These are phyloP conservation scores for Fusarium lyarnte DNA, from an alignment of 2,329 filamentous ascomycete species.

Conservation along the genomic window DNA sequence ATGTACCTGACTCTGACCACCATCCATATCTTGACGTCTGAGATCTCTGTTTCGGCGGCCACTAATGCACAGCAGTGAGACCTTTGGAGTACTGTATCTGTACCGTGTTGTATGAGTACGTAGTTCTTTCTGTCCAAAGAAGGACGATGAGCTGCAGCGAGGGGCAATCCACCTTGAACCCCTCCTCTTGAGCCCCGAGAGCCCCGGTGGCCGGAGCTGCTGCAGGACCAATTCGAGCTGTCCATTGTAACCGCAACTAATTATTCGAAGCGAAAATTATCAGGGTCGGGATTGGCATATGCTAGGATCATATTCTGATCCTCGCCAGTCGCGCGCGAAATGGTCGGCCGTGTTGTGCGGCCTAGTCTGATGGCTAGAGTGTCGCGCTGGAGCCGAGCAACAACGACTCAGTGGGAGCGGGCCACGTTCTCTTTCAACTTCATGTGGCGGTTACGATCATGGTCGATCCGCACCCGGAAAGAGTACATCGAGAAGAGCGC, in stretches of 20 bases:
- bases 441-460: constrained; percentile 41
- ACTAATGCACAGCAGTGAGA: constrained; percentile 48
- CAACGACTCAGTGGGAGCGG: constrained; percentile 45
- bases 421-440: constrained; percentile 45
- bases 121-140: constrained; percentile 20
- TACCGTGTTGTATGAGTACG: constrained; percentile 29
- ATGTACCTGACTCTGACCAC: constrained; percentile 43
- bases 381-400: constrained; percentile 36
- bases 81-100: constrained; percentile 27
- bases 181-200: constrained; percentile 28
- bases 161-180: constrained; percentile 34
- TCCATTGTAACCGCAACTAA: constrained; percentile 31
- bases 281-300: constrained; percentile 29
- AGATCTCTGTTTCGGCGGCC: constrained; percentile 48
- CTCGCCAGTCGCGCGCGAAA: constrained; percentile 40
- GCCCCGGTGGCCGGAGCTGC: constrained; percentile 32
- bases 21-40: constrained; percentile 42
- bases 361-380: constrained; percentile 35
- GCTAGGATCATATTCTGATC: constrained; percentile 25
- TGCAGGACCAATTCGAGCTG: constrained; percentile 31
- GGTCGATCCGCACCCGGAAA: constrained; percentile 26
- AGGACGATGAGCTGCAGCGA: constrained; percentile 30
- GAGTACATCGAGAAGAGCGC: constrained; percentile 24
- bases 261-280: constrained; percentile 39
- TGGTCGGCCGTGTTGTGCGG: constrained; percentile 38